Conservation (phyloP, 331 rosid species). For the Rosa hybrid region DNA sequence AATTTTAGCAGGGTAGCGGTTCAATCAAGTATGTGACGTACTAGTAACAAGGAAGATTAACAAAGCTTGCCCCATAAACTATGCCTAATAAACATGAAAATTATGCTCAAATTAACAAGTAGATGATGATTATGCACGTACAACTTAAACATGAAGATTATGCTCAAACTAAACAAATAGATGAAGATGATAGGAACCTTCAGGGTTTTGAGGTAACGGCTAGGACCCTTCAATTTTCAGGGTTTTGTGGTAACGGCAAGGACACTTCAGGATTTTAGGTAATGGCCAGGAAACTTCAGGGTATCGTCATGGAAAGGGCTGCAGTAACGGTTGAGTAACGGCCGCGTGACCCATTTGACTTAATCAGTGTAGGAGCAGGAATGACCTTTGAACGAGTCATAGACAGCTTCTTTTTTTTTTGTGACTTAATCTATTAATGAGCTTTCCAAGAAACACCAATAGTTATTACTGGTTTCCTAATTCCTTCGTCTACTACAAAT, state of each 20-base stretch:
- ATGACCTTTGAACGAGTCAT: neutral
- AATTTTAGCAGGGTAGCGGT: neutral
- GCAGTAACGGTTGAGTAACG: slow-evolving; percentile 1
- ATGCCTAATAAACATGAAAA: neutral
- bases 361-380: neutral
- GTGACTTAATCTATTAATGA: no score
- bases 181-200: neutral
- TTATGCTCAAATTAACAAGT: neutral
- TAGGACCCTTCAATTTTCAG: neutral
- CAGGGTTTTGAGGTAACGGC: no score
- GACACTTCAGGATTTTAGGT: neutral
- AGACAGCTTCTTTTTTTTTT: neutral
- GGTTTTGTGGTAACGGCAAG: neutral
- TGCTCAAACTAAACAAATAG: neutral
- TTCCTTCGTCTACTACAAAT: neutral
- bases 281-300: neutral
- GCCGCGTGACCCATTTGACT: neutral
- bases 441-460: neutral
- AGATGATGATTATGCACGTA: neutral
- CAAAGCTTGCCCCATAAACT: neutral
- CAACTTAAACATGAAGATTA: no score
- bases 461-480: neutral
- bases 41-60: neutral
- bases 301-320: neutral
- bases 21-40: neutral